A percentile compares a stretch with the other conserved stretches of the same genome.
These are phyloP conservation scores for Suhomyces yuchorum DNA, from an alignment of 1,139 yeast genomes.

Conservation along the genomic window DNA sequence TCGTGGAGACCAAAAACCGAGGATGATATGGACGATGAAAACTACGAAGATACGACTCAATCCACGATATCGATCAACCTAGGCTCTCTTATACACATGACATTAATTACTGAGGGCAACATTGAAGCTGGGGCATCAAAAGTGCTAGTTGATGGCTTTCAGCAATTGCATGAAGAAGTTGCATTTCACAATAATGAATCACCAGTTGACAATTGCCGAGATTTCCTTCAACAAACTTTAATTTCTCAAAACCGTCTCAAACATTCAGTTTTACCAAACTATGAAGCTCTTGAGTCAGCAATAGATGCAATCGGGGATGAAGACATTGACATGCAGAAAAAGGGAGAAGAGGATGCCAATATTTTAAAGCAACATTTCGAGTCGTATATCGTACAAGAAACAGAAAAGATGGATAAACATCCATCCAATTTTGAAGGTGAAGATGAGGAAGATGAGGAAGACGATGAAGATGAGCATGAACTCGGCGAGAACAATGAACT, in stretches of 20 bases:
- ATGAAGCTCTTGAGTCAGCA: not conserved
- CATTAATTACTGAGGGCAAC: conserved; percentile 3
- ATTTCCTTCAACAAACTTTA: conserved; percentile 10
- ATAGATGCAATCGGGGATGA: not conserved
- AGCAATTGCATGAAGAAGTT: not conserved
- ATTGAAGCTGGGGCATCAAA: not conserved
- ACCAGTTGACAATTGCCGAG: conserved; percentile 8
- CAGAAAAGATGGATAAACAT: not conserved
- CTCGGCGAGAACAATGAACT: not conserved
- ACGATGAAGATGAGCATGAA: conserved; percentile 3
- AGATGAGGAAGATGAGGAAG: conserved; percentile 6
- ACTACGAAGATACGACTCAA: not conserved
- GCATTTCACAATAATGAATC: not conserved
- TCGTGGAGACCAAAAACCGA: conserved; percentile 4
- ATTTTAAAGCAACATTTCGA: conserved; percentile 9
- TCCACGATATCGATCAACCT: conserved; percentile 3
- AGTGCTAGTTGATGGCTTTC: conserved; percentile 5
- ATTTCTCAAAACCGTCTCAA: conserved; percentile 7
- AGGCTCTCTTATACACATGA: not conserved
- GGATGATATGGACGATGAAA: not conserved
- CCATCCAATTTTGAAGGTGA: not conserved
- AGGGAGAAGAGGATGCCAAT: conserved; percentile 7
- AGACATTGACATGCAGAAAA: conserved; percentile 3
- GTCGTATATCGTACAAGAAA: conserved; percentile 7
- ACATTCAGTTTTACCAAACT: conserved; percentile 1